phyloP scores from a whole-genome alignment of 768 basidiomycete genomes.

The Kwoniella shandongensis region DNA sequence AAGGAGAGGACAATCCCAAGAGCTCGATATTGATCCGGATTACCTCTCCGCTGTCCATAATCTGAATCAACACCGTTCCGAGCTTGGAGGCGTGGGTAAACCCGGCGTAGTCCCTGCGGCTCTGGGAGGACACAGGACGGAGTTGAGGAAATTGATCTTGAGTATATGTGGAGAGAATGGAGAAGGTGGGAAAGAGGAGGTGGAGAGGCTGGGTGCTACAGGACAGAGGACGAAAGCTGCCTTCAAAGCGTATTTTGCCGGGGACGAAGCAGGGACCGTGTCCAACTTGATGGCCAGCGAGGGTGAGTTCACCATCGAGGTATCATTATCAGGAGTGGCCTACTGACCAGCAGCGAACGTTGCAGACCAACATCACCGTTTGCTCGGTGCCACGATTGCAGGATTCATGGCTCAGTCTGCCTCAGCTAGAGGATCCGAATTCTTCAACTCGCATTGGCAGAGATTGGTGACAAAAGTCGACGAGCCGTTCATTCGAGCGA shows the following conservation, averaged over 20 bases:
- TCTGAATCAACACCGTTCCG: conserved; percentile 10
- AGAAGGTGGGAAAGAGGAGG: conserved; percentile 24
- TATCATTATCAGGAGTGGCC: not conserved
- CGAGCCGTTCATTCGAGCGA: conserved; percentile 49
- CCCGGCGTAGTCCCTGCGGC: conserved; percentile 12
- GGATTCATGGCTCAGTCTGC: conserved; percentile 34
- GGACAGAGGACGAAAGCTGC: conserved; percentile 48
- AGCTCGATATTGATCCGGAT: conserved; percentile 8
- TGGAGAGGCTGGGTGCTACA: conserved; percentile 33
- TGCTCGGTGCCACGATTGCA: conserved; percentile 44
- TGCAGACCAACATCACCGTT: conserved; percentile 42
- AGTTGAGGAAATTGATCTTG: conserved; percentile 44
- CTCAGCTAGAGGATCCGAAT: conserved; percentile 26
- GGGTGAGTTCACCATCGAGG: conserved; percentile 14
- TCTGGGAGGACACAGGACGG: conserved; percentile 12
- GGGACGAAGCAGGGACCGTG: conserved; percentile 43
- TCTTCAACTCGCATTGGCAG: conserved; percentile 43
- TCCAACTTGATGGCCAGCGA: conserved; percentile 43
- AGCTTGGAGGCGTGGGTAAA: conserved; percentile 12
- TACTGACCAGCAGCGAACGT: no score
- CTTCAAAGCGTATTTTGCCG: conserved; percentile 48
- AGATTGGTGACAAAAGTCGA: conserved; percentile 38
- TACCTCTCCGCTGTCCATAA: conserved; percentile 14
- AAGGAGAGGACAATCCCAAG: conserved; percentile 2
- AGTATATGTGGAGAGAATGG: conserved; percentile 40